These are phyloP conservation scores for Lasiodiplodia citricola DNA, from an alignment of 2,329 filamentous ascomycete species.

Conservation along the genomic window DNA sequence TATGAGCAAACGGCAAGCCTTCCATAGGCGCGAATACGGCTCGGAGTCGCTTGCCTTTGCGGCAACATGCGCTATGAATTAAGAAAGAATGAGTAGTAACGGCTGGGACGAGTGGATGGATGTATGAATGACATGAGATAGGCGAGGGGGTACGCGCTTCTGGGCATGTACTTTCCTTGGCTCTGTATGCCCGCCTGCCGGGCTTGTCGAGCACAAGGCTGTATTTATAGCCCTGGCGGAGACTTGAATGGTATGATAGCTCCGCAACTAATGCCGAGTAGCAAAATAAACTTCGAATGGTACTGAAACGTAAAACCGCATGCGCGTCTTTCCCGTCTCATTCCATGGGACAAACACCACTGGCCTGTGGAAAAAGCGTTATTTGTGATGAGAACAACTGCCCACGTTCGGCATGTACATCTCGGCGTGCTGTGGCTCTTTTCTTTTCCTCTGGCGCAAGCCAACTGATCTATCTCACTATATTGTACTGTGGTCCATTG, in stretches of 20 bases:
- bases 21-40: background rate
- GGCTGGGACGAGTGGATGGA: constrained; percentile 19
- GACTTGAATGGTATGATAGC: constrained; percentile 10
- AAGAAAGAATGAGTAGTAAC: constrained; percentile 20
- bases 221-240: background rate
- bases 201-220: background rate
- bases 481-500: background rate
- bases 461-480: background rate
- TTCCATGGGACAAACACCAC: background rate
- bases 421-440: background rate
- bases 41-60: background rate
- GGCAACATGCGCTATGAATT: constrained; percentile 16
- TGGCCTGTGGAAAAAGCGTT: background rate
- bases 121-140: constrained; percentile 13
- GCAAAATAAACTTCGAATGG: constrained; percentile 4
- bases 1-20: constrained; percentile 10
- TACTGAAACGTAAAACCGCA: background rate
- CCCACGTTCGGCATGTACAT: background rate
- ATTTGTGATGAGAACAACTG: background rate
- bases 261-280: constrained; percentile 13
- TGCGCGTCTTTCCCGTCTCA: background rate
- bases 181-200: background rate
- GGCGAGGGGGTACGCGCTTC: background rate
- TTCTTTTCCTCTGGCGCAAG: background rate
- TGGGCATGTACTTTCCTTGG: constrained; percentile 10